Base-by-base conservation (phyloP, 352 stramenopile genomes). In the Phytophthora fragariae region DNA sequence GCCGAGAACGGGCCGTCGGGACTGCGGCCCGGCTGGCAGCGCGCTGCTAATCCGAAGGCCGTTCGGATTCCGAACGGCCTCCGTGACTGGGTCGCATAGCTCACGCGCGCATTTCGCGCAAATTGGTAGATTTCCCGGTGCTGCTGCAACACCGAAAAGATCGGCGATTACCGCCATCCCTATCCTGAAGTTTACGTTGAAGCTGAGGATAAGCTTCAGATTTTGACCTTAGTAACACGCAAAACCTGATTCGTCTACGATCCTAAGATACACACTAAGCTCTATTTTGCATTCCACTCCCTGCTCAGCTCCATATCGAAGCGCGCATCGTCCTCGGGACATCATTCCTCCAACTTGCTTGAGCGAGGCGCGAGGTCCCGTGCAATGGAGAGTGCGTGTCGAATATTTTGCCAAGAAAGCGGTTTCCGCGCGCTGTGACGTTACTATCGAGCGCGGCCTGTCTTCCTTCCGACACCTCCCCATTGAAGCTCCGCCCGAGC, bases 181-280 rank as follows among this genome's bases (percentile, higher is more conserved):
- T 67, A 72, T 72, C 65, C 49, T 73, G 67, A 74, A 74, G 59
- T 69, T 72, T 67, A 70, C 55, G 55, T 70, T 71, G 46, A 66
- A 66, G 57, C 49, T 55, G 49, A n/a, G n/a, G 53, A 15, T 70
- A 56, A 54, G 47, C 37, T 61, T 69, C 31, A 50, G 39, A 49
- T 62, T 72, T 47, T 17, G 65, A 55, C 14, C 17, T 50, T 24
- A n/a, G 44, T 41, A 68, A 21, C 60, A 27, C 44, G 64, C 35
- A 31, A 50, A 74, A 70, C 65, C 57, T 62, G 65, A 72, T 70
- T 52, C 63, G 54, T 57, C 62, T 46, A 35, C 33, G 53, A 41
- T 35, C 19, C 50, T 70, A 50, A 70, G 63, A 64, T 65, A 5
- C 56, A 39, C 56, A 39, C 31, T 70, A 47, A 70, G 55, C 15